Conservation (phyloP, 345 rosid genomes). For the Anastatica hierochuntica region DNA sequence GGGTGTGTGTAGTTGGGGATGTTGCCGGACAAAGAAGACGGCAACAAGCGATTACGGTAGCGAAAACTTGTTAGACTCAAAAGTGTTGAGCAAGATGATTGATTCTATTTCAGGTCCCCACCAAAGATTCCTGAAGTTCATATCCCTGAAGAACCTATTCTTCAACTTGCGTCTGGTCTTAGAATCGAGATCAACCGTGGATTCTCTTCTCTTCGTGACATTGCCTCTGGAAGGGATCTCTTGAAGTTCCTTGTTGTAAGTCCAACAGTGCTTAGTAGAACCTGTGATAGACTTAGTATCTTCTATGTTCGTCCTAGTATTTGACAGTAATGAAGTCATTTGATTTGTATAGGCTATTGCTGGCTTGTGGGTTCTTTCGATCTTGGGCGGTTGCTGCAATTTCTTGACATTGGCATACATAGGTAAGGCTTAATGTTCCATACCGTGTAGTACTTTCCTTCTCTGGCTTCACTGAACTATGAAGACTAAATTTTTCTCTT, state of each 20-base stretch:
- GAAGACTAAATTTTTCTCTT: neutral
- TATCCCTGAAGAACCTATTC: conserved; percentile 70
- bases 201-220: conserved; percentile 50
- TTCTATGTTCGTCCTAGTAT: neutral
- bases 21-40: no score
- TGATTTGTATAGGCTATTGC: conserved; percentile 44
- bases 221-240: conserved; percentile 90
- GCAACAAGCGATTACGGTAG: no score
- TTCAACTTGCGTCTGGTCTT: conserved; percentile 59
- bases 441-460: neutral
- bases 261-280: neutral
- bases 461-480: neutral
- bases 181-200: conserved; percentile 64
- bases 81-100: conserved; percentile 14
- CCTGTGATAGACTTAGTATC: neutral
- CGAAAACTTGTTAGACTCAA: neutral
- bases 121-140: no score
- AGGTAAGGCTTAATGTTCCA: no score
- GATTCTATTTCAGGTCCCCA: conserved; percentile 40
- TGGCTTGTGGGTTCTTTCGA: conserved; percentile 45
- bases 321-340: neutral
- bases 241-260: conserved; percentile 84
- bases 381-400: conserved; percentile 29
- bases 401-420: conserved; percentile 72
- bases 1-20: no score